Base-by-base conservation (phyloP, 2,329 filamentous ascomycete genomes). In the Colletotrichum filicis region DNA sequence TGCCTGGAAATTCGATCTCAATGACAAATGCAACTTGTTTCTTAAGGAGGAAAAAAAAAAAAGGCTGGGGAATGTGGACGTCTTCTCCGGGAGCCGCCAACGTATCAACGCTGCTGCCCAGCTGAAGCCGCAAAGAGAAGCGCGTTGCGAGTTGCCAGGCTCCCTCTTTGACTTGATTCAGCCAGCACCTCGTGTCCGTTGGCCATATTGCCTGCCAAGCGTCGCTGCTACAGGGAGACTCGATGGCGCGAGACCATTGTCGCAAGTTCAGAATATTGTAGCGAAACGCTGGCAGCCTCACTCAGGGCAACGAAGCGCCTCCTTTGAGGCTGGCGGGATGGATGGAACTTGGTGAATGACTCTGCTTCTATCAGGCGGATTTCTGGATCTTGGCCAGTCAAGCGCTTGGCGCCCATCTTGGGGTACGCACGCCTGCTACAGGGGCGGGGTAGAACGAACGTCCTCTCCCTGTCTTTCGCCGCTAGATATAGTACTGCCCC, bases 271-370 rank as follows among this genome's bases (percentile, higher is more conserved):
- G 7, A 49, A 14, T 58, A 30, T n/a, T 11, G 46, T 63, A 55
- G 49, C 68, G 32, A 68, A 55, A 49, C 64, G 56, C 63, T 56
- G 35, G 35, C 12, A 42, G 24, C 32, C 46, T 53, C 35, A 35
- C 53, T 58, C 30, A 22, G 37, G 24, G 26, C 35, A 62, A 52
- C 65, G 37, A 68, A 22, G 26, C 63, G 63, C 32, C 53, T 19
- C 42, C 24, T 32, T 19, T n/a, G 32, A 30, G 42, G 53, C 62
- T 57, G 59, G 49, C 30, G 19, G 26, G 16, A n/a, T 26, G 30
- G 19, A 55, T 37, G 42, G 24, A 28, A 14, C 46, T 28, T 22
- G 8, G 16, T 22, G 14, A 52, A n/a, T 68, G 58, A 42, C 49
- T 68, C 64, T 62, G 16, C 35, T 30, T 19, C 28, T 24, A 35